Base-by-base conservation (phyloP, 306 rosid genomes). In the Heteromeles arbutifolia region DNA sequence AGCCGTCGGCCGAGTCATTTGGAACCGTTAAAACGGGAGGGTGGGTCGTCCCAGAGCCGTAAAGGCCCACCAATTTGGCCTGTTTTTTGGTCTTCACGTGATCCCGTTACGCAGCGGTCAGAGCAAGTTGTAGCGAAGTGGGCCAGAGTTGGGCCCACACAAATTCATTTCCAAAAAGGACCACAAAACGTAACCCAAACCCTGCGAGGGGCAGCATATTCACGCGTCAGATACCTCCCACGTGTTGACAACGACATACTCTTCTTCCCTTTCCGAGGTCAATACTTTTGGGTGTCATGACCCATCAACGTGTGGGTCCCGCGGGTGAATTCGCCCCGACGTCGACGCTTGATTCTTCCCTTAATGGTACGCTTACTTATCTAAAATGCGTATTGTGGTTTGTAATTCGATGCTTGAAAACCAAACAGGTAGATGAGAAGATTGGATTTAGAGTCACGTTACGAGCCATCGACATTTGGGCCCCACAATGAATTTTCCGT, bases 191-290 rank as follows among this genome's bases (percentile, higher is more conserved):
- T 2, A 52, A 10, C 41, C 28, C 15, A n/a, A 24, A 5, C 54
- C 19, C 11, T 26, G 24, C 22, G 34, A 31, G 70, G 69, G 57
- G 66, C 26, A 76, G 72, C 72, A 62, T 52, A 65, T 74, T 83
- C 83, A 80, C 82, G 75, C 45, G 77, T 80, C 73, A 72, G 29
- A 75, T 67, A 53, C 41, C 71, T 62, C 81, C 82, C 87, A 78
- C 85, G 85, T 83, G 87, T 75, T 80, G 80, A 75, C 64, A 77
- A 25, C 70, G 79, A 82, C 19, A 2, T 12, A 28, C 28, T 61
- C 3, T 34, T 21, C 24, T 1, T 7, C 6, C 3, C 13, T 69
- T n/a, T 21, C 6, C 13, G 12, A n/a, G 48, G 82, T 73, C 79
- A 78, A 78, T 63, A 59, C 58, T 43, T 13, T 1, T 3, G 24